These are phyloP conservation scores for Staphylotrichum longicolle DNA, from an alignment of 495 filamentous ascomycete genomes.

Conservation along the genomic window DNA sequence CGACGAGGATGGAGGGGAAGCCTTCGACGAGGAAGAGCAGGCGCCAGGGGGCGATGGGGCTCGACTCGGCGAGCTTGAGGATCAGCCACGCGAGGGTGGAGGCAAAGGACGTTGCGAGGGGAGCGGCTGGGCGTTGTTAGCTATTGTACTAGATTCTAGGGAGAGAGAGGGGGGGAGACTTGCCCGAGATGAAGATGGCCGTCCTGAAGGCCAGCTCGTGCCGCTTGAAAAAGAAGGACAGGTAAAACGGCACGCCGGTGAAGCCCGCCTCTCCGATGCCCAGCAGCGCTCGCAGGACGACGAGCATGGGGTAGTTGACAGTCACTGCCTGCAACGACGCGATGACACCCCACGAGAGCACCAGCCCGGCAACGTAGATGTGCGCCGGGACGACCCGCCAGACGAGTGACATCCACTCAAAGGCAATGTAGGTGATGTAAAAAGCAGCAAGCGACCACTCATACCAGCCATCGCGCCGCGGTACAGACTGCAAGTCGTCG, in stretches of 20 bases:
- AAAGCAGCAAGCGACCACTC: slow-evolving; percentile 78
- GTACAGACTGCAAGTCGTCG: slow-evolving; percentile 58
- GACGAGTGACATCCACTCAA: slow-evolving; percentile 72
- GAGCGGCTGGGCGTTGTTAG: slow-evolving; percentile 53
- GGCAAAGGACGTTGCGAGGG: slow-evolving; percentile 79
- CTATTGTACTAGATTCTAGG: slow-evolving; percentile 38
- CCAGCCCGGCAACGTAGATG: slow-evolving; percentile 63
- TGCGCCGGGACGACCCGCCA: slow-evolving; percentile 67
- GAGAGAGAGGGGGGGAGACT: slow-evolving; percentile 50
- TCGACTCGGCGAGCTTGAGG: slow-evolving; percentile 56
- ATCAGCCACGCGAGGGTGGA: slow-evolving; percentile 82
- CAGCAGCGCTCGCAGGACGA: slow-evolving; percentile 63
- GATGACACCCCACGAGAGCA: slow-evolving; percentile 63
- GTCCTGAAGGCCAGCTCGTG: slow-evolving; percentile 77
- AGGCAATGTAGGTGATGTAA: slow-evolving; percentile 64
- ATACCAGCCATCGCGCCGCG: slow-evolving; percentile 69
- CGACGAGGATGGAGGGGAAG: slow-evolving; percentile 67
- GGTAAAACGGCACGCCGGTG: slow-evolving; percentile 73
- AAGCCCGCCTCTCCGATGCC: slow-evolving; percentile 76
- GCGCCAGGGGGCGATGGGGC: slow-evolving; percentile 74
- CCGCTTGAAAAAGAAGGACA: slow-evolving; percentile 83
- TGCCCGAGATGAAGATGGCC: slow-evolving; percentile 71
- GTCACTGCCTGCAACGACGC: slow-evolving; percentile 70
- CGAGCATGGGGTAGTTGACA: slow-evolving; percentile 67
- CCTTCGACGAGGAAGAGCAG: slow-evolving; percentile 87